phyloP scores from a whole-genome alignment of 2,329 filamentous ascomycete genomes.

The Mollisiaceae sp. region DNA sequence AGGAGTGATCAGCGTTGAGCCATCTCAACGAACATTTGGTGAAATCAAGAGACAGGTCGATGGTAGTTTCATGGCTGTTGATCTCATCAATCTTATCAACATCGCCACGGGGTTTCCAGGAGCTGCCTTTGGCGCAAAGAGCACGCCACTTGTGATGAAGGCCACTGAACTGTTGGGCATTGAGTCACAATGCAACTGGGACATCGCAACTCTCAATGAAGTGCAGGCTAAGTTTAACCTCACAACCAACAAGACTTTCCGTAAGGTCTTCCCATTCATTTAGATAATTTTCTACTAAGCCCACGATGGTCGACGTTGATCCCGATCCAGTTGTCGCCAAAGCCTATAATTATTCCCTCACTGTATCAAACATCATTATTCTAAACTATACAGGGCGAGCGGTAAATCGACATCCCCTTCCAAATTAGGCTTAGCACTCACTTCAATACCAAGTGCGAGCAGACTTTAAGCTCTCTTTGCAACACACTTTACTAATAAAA shows the following conservation, averaged over 20 bases:
- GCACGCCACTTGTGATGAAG: conserved; percentile 74
- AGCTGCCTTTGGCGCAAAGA: conserved; percentile 68
- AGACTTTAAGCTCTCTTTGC: too few species aligned
- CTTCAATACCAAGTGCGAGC: too few species aligned
- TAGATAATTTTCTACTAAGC: not conserved
- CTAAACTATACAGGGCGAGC: conserved; percentile 50
- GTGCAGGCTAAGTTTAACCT: conserved; percentile 83
- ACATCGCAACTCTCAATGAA: conserved; percentile 74
- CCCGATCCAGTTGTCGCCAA: conserved; percentile 70
- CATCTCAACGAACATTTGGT: conserved; percentile 68
- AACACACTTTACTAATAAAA: too few species aligned
- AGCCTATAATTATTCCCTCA: not conserved
- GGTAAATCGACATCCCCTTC: too few species aligned
- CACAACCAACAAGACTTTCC: conserved; percentile 73
- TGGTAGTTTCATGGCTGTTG: conserved; percentile 74
- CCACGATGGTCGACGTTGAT: conserved; percentile 72
- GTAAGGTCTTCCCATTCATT: not conserved
- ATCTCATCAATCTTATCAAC: conserved; percentile 72
- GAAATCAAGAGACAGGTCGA: conserved; percentile 66
- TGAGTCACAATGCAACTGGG: conserved; percentile 75
- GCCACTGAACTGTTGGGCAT: conserved; percentile 82
- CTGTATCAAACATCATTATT: not conserved
- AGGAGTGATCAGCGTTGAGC: conserved; percentile 27
- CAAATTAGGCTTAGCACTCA: too few species aligned
- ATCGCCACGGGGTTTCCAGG: conserved; percentile 74